These are phyloP conservation scores for Fraxinus paxiana DNA, from an alignment of 305 asterid species.

Conservation along the genomic window DNA sequence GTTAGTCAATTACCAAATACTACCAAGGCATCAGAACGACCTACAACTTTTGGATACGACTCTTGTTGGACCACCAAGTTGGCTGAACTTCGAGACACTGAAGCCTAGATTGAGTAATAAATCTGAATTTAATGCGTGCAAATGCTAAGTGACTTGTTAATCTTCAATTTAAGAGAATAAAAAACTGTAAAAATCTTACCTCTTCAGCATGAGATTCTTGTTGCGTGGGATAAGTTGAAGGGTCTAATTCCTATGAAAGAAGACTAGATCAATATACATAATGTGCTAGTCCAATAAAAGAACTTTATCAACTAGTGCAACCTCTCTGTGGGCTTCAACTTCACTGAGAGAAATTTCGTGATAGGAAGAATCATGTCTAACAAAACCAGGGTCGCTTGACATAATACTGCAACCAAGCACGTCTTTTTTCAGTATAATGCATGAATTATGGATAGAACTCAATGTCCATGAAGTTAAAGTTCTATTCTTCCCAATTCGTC, in stretches of 20 bases:
- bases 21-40: not conserved
- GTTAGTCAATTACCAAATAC: not conserved
- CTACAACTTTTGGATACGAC: not conserved
- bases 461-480: not conserved
- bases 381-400: conserved; percentile 45
- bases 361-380: conserved; percentile 22
- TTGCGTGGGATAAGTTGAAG: conserved; percentile 19
- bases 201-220: conserved; percentile 30
- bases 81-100: not conserved
- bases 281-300: not conserved
- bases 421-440: conserved; percentile 14
- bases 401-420: conserved; percentile 37
- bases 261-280: not conserved
- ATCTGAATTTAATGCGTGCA: not conserved
- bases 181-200: conserved; percentile 28
- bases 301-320: not conserved
- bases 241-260: conserved; percentile 27
- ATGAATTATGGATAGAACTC: not conserved
- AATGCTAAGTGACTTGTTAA: not conserved
- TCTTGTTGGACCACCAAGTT: conserved; percentile 1
- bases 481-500: not conserved
- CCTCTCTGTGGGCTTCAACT: conserved; percentile 36
- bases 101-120: not conserved
- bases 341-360: conserved; percentile 20
- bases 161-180: not conserved